These are phyloP conservation scores for Hygrophila difformis DNA, from an alignment of 257 asterid species.

Conservation along the genomic window DNA sequence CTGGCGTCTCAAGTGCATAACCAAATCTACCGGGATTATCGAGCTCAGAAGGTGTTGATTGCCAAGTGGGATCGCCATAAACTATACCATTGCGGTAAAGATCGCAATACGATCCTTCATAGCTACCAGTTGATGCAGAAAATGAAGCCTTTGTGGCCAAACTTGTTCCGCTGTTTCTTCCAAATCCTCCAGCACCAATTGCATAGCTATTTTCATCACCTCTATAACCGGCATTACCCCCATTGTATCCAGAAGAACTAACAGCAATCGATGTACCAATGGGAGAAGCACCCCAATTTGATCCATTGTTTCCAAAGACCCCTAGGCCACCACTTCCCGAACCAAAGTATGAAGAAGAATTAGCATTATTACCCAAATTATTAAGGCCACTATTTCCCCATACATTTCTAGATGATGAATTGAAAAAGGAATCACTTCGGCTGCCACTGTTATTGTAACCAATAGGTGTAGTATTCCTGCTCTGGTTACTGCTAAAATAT, in stretches of 20 bases:
- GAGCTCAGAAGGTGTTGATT: slow-evolving; percentile 35
- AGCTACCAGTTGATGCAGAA: slow-evolving; percentile 29
- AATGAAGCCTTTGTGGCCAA: slow-evolving; percentile 29
- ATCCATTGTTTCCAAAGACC: slow-evolving; percentile 32
- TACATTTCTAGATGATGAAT: slow-evolving; percentile 50
- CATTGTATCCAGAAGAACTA: slow-evolving; percentile 25
- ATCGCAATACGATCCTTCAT: slow-evolving; percentile 38
- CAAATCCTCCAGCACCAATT: slow-evolving; percentile 35
- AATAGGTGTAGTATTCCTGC: slow-evolving; percentile 62
- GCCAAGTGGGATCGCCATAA: slow-evolving; percentile 62
- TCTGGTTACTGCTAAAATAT: slow-evolving; percentile 38
- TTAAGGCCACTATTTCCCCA: slow-evolving; percentile 52
- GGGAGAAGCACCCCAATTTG: slow-evolving; percentile 44
- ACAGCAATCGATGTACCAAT: slow-evolving; percentile 25
- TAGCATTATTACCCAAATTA: slow-evolving; percentile 23
- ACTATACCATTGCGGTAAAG: slow-evolving; percentile 32
- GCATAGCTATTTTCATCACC: slow-evolving; percentile 38
- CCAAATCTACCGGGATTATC: slow-evolving; percentile 36
- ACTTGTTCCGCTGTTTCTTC: slow-evolving; percentile 26
- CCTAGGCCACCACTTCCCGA: slow-evolving; percentile 41
- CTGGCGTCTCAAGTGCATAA: slow-evolving; percentile 34
- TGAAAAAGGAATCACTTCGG: slow-evolving; percentile 45
- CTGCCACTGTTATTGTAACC: slow-evolving; percentile 47
- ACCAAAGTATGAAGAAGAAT: slow-evolving; percentile 36
- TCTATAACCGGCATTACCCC: slow-evolving; percentile 36